These are phyloP conservation scores for Apiospora sp. DNA, from an alignment of 2,329 filamentous ascomycete genomes.

Conservation along the genomic window DNA sequence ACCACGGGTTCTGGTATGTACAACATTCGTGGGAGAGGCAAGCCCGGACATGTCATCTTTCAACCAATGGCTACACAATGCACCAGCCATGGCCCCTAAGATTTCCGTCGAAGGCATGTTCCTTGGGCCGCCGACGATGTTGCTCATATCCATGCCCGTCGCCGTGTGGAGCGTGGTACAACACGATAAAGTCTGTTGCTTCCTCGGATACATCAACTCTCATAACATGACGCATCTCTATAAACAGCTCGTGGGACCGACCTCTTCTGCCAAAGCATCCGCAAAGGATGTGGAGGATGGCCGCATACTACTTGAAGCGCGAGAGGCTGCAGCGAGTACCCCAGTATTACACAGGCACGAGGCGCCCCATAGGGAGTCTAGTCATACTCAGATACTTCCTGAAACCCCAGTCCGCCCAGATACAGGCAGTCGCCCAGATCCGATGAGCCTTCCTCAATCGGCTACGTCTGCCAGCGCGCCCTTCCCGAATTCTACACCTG, in stretches of 20 bases:
- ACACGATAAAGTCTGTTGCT: constrained; percentile 72
- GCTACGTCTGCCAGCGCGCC: constrained; percentile 32
- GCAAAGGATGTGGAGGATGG: constrained; percentile 65
- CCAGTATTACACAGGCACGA: constrained; percentile 42
- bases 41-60: constrained; percentile 72
- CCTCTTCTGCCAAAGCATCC: constrained; percentile 53
- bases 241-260: constrained; percentile 61
- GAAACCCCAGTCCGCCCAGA: constrained; percentile 43
- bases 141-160: constrained; percentile 71
- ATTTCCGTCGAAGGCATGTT: constrained; percentile 74
- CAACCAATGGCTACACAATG: constrained; percentile 70
- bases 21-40: constrained; percentile 71
- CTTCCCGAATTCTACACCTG: constrained; percentile 38
- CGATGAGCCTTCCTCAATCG: constrained; percentile 37
- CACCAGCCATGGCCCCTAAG: constrained; percentile 62
- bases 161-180: constrained; percentile 70
- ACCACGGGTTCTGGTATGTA: constrained; percentile 69
- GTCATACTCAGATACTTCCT: constrained; percentile 36
- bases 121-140: constrained; percentile 70
- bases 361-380: constrained; percentile 30
- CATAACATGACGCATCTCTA: constrained; percentile 73
- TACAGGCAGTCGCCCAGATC: constrained; percentile 36
- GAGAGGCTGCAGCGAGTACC: constrained; percentile 53
- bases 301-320: constrained; percentile 62
- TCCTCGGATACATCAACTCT: constrained; percentile 70